Conservation (phyloP, 2,329 filamentous ascomycete species). For the Zalaria sp. region DNA sequence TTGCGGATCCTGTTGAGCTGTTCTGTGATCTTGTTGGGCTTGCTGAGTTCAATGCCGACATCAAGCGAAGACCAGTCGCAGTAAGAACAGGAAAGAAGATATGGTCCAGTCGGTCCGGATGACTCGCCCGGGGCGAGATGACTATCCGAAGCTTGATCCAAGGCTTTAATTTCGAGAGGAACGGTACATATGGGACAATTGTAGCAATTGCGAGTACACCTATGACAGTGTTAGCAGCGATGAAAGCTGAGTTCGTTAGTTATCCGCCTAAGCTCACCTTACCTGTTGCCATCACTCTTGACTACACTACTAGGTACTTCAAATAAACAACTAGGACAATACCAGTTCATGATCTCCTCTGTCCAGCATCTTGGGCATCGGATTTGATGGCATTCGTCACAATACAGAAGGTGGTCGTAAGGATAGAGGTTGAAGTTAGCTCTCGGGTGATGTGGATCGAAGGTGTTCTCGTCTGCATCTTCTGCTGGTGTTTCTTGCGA, state of each 20-base stretch:
- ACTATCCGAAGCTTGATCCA: slow-evolving; percentile 42
- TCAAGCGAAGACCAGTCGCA: slow-evolving; percentile 89
- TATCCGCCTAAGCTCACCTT: slow-evolving; percentile 15
- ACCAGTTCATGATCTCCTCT: slow-evolving; percentile 91
- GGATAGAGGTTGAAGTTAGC: slow-evolving; percentile 89
- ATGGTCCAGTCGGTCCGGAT: slow-evolving; percentile 6
- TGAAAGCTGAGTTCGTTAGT: neutral
- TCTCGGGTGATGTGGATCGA: slow-evolving; percentile 72
- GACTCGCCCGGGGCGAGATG: slow-evolving; percentile 9
- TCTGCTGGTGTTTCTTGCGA: slow-evolving; percentile 24
- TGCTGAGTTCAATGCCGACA: slow-evolving; percentile 75
- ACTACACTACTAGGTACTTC: slow-evolving; percentile 90
- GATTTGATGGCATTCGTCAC: slow-evolving; percentile 93
- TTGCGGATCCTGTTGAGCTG: slow-evolving; percentile 36
- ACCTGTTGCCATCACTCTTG: slow-evolving; percentile 88
- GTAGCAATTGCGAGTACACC: slow-evolving; percentile 78
- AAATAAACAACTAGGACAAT: slow-evolving; percentile 88
- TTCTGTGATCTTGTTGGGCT: slow-evolving; percentile 69
- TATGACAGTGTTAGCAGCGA: slow-evolving; percentile 8
- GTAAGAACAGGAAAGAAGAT: slow-evolving; percentile 66
- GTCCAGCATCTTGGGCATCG: slow-evolving; percentile 82
- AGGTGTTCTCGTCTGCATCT: slow-evolving; percentile 63
- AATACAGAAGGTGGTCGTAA: slow-evolving; percentile 86
- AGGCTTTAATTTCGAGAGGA: slow-evolving; percentile 58
- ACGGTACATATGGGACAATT: slow-evolving; percentile 83